These are phyloP conservation scores for Neonectria ditissima DNA, from an alignment of 2,329 filamentous ascomycete species.

Conservation along the genomic window DNA sequence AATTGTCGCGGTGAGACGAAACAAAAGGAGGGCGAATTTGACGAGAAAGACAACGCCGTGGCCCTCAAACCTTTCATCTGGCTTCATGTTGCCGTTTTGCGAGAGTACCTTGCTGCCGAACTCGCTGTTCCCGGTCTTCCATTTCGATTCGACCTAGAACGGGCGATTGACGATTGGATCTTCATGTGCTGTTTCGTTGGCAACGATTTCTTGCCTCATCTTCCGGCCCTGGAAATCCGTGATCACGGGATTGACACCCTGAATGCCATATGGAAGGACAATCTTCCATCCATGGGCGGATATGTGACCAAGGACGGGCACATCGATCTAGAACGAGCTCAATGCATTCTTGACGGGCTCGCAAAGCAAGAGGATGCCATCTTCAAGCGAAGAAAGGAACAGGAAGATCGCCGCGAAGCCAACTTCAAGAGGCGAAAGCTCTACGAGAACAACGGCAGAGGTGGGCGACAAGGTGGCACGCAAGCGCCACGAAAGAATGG, in stretches of 20 bases:
- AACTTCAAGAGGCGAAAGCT: conserved; percentile 82
- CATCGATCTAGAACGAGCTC: conserved; percentile 87
- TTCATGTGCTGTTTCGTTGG: conserved; percentile 99
- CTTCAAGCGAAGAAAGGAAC: conserved; percentile 87
- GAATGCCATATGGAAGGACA: conserved; percentile 97
- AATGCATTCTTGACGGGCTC: conserved; percentile 87
- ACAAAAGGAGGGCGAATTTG: conserved; percentile 81
- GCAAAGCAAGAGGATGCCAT: conserved; percentile 95
- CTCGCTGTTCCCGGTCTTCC: conserved; percentile 84
- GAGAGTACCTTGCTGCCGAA: conserved; percentile 94
- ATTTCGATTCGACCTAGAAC: conserved; percentile 92
- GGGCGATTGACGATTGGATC: conserved; percentile 96
- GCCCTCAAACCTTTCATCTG: conserved; percentile 95
- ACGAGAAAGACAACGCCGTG: conserved; percentile 80
- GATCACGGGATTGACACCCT: conserved; percentile 97
- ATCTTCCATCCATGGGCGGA: conserved; percentile 89
- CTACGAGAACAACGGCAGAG: conserved; percentile 61
- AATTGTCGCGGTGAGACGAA: conserved; percentile 85
- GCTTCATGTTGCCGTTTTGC: conserved; percentile 91
- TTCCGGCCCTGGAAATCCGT: conserved; percentile 96
- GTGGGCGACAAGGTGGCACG: conserved; percentile 34
- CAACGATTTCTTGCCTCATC: conserved; percentile 97
- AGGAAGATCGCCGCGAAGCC: conserved; percentile 85
- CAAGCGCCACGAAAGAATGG: conserved; percentile 44
- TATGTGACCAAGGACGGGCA: conserved; percentile 96